phyloP scores from a whole-genome alignment of 2,329 filamentous ascomycete species.

The Ascosphaera apis region DNA sequence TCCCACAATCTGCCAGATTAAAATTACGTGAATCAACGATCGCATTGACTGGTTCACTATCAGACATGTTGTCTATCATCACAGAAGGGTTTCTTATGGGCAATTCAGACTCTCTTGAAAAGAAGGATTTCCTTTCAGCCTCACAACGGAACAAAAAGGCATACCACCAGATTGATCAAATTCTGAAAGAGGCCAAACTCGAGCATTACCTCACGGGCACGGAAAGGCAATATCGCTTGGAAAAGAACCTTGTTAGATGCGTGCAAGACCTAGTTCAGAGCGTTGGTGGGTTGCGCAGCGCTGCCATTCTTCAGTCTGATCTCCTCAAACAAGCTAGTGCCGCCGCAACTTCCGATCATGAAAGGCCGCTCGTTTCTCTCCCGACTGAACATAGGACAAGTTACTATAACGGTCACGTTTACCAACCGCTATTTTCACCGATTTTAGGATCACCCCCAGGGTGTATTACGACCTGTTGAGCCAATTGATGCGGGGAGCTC shows the following conservation, averaged over 20 bases:
- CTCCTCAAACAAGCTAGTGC: constrained; percentile 40
- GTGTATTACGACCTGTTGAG: constrained; percentile 27
- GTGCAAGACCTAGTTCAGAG: constrained; percentile 71
- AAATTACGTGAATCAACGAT: constrained; percentile 53
- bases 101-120: constrained; percentile 51
- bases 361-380: constrained; percentile 3
- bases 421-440: constrained; percentile 5
- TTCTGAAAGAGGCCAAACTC: constrained; percentile 64
- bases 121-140: constrained; percentile 39
- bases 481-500: constrained; percentile 35
- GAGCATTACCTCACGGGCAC: constrained; percentile 68
- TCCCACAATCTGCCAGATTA: constrained; percentile 52
- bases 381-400: constrained; percentile 7
- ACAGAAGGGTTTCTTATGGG: constrained; percentile 67
- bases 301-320: constrained; percentile 70
- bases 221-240: constrained; percentile 55
- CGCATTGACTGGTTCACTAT: constrained; percentile 49
- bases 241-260: constrained; percentile 59
- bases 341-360: constrained; percentile 4
- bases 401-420: not conserved
- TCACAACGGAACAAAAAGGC: constrained; percentile 41
- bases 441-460: constrained; percentile 16
- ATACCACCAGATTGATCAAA: constrained; percentile 48
- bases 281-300: constrained; percentile 72
- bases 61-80: constrained; percentile 61